Conservation (phyloP, 2,329 filamentous ascomycete genomes). For the Alternaria sp. region DNA sequence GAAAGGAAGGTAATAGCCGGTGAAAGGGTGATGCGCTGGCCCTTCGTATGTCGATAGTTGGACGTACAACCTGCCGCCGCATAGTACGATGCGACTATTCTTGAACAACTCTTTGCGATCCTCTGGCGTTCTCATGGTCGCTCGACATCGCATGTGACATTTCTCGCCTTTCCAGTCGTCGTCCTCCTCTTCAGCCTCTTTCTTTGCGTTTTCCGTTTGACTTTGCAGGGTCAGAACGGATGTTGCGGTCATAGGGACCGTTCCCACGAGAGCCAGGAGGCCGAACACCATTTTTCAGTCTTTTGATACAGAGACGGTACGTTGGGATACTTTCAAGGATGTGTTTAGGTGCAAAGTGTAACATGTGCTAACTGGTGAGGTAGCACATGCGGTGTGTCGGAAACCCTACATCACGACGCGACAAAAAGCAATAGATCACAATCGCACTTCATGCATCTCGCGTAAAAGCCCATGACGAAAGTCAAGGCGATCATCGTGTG, state of each 20-base stretch:
- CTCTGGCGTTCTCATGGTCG: conserved; percentile 21
- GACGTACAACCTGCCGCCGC: conserved; percentile 24
- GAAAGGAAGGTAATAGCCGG: conserved; percentile 57
- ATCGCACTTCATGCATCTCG: background rate
- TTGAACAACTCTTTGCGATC: conserved; percentile 26
- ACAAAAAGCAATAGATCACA: background rate
- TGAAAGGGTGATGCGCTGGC: conserved; percentile 50
- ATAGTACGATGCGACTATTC: conserved; percentile 21
- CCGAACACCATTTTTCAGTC: conserved; percentile 17
- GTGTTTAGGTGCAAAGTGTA: background rate
- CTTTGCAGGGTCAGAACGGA: conserved; percentile 27
- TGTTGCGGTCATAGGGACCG: conserved; percentile 25
- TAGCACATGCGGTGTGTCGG: background rate
- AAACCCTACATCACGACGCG: background rate
- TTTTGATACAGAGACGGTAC: background rate
- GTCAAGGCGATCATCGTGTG: conserved; percentile 10
- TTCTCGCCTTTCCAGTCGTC: conserved; percentile 29
- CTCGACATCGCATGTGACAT: conserved; percentile 25
- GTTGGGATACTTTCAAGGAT: background rate
- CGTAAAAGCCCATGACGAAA: conserved; percentile 8
- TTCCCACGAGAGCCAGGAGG: conserved; percentile 20
- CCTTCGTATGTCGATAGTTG: conserved; percentile 27
- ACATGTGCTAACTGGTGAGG: background rate
- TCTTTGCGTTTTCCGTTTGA: conserved; percentile 25
- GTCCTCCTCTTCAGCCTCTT: conserved; percentile 9